Conservation (phyloP, 441 rosid species). For the Melastoma candidum region DNA sequence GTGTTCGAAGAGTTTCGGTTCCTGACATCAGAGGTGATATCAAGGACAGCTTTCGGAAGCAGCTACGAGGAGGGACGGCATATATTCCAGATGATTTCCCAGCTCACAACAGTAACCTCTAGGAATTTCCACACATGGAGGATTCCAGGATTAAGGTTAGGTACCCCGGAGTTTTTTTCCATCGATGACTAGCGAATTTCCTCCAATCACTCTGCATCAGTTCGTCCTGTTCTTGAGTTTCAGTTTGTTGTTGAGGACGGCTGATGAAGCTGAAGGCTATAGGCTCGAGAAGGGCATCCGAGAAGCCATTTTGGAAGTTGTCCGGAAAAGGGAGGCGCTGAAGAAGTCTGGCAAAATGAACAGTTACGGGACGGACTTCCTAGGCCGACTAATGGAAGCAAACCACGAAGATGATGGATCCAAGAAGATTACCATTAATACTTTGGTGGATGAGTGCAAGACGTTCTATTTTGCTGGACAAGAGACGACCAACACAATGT, state of each 20-base stretch:
- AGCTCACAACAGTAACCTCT: background rate
- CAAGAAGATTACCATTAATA: too few species aligned
- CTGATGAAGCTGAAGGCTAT: background rate
- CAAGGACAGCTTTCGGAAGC: too few species aligned
- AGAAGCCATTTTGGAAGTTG: background rate
- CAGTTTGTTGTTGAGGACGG: background rate
- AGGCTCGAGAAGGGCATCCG: background rate
- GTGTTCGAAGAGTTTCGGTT: background rate
- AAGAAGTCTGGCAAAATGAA: background rate
- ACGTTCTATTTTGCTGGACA: background rate
- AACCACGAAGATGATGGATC: background rate
- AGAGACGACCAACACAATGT: background rate
- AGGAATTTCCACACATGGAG: background rate
- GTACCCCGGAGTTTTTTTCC: background rate
- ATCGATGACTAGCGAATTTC: background rate
- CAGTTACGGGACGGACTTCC: background rate
- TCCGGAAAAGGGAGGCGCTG: background rate
- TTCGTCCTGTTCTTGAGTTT: background rate
- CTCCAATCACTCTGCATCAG: background rate
- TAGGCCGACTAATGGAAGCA: background rate
- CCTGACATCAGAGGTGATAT: background rate
- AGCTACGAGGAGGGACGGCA: too few species aligned
- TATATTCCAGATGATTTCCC: too few species aligned
- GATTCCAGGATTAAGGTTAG: background rate
- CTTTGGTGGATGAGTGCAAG: too few species aligned